Base-by-base conservation (phyloP, 148 eudicot genomes). In the Rhododendron griersonianum region DNA sequence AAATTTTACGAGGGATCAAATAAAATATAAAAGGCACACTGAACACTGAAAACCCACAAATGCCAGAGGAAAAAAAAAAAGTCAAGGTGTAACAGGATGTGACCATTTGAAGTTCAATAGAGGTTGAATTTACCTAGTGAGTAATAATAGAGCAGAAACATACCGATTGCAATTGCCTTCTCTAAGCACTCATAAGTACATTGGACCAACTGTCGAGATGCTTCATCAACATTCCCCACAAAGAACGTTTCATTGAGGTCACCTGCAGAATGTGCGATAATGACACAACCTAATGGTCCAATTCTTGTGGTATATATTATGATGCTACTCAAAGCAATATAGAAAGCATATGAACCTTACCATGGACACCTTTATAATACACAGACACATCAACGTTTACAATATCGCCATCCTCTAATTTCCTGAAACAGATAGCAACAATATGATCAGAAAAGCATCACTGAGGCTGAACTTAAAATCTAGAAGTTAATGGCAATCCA, bases 181-280 rank as follows among this genome's bases (percentile, higher is more conserved):
- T 97, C 99, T 95, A 97, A 89, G 90, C 99, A 97, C 87, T 95
- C 98, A 88, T 94, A 97, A 85, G 99, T 93, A 90, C 98, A 90
- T 85, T 94, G 94, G 76, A 97, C 96, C 90, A 97, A 86, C 90
- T 91, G 91, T 81, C 83, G 88, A 73, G 96, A 95, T 89, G 92
- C 91, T 90, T 97, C 98, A 81, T 97, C 99, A 88, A 97, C 98
- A 87, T 95, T 97, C 77, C 99, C 99, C 80, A 97, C 99, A 90
- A 97, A 97, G 88, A 90, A 97, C 23, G 99, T 97, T 87, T 97
- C 99, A 91, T 97, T 97, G 85, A 97, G 92, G 92, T 97, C 98
- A 89, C 98, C 99, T 97, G 90, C 88, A 91, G 45, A 78, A 73
- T 21, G 57, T 86, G 8, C 25, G 33, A 30, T 84, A 71, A 14